Evolutionary conservation across 495 filamentous ascomycete species (phyloP).

Genomic region (Hypomontagnella submonticulosa): DNA sequence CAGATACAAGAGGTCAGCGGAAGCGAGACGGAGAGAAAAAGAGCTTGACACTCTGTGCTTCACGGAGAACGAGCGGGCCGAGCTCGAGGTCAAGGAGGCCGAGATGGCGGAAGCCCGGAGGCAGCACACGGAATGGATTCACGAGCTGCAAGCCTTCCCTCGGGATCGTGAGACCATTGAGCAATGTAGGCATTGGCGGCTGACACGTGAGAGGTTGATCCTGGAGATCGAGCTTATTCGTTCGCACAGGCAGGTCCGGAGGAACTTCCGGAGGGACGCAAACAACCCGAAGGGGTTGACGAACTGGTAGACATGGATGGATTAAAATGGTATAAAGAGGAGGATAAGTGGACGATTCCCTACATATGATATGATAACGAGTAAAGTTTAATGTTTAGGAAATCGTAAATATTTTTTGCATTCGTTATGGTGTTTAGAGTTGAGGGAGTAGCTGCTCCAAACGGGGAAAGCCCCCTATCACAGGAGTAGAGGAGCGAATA

Average conservation of each 20-base stretch:
- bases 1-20: neutral
- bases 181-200: constrained; percentile 7
- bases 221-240: constrained; percentile 18
- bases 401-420: too few relatives aligned
- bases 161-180: neutral
- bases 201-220: constrained; percentile 10
- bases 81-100: constrained; percentile 5
- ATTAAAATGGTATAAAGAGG: too few relatives aligned
- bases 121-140: constrained; percentile 8
- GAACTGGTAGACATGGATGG: constrained; percentile 35
- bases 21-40: too few relatives aligned
- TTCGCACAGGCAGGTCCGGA: constrained; percentile 17
- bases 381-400: neutral
- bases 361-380: neutral
- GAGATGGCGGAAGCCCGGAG: constrained; percentile 3
- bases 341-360: neutral
- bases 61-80: constrained; percentile 23
- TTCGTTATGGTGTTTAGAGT: too few relatives aligned
- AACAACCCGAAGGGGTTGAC: constrained; percentile 12
- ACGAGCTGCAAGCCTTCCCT: constrained; percentile 6
- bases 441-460: too few relatives aligned
- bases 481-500: too few relatives aligned
- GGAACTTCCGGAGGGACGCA: constrained; percentile 26
- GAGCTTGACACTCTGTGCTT: constrained; percentile 19
- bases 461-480: too few relatives aligned